A percentile compares a stretch with the other conserved stretches of the same genome.
Conservation (phyloP, 331 rosid species). For the Quercus lobata region DNA sequence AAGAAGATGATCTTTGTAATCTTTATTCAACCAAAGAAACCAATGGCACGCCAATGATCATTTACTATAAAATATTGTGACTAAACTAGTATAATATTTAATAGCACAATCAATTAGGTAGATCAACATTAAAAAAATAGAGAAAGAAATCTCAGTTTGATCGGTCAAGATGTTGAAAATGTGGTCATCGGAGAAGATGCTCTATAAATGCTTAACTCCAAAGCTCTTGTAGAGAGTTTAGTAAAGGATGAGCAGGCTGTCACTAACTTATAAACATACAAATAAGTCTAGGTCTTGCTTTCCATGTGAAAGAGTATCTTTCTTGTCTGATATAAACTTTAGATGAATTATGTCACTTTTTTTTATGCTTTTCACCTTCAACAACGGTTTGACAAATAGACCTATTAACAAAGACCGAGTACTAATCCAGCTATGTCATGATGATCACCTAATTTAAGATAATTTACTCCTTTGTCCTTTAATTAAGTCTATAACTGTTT, state of each 20-base stretch:
- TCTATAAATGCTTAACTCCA: neutral
- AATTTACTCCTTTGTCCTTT: neutral
- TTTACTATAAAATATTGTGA: neutral
- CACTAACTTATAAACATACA: neutral
- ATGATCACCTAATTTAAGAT: neutral
- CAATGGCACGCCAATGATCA: neutral
- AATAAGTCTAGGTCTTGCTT: neutral
- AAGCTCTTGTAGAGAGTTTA: neutral
- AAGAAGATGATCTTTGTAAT: constrained; percentile 2
- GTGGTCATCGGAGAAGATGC: neutral
- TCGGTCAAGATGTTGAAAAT: neutral
- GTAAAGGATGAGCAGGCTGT: constrained; percentile 9
- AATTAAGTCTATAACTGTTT: neutral
- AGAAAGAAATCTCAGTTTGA: neutral
- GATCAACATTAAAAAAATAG: neutral
- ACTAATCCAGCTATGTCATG: neutral
- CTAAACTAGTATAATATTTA: too few relatives aligned
- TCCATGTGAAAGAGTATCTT: neutral
- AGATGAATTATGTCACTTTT: neutral
- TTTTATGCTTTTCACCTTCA: too few relatives aligned
- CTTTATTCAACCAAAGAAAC: constrained; percentile 4
- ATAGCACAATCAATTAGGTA: neutral
- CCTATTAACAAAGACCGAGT: neutral
- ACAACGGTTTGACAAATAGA: neutral
- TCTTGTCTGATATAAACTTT: neutral